A percentile compares a stretch with the other conserved stretches of the same genome.
Conservation (phyloP, 768 basidiomycete genomes). For the Fomitopsis pulvina region DNA sequence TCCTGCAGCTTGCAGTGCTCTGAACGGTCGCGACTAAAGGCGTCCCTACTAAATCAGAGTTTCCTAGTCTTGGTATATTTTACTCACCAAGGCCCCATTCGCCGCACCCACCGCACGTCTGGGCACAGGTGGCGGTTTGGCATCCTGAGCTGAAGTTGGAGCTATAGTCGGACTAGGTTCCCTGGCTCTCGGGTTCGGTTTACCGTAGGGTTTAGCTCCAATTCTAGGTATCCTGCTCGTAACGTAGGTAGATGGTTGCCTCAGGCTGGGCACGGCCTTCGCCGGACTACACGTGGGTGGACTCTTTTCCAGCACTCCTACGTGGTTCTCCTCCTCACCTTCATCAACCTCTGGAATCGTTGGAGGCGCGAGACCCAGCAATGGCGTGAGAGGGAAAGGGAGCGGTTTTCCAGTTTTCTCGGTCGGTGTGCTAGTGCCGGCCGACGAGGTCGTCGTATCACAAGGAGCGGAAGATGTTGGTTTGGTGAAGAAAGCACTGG, state of each 20-base stretch:
- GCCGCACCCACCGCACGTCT: conserved; percentile 1
- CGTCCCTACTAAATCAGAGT: not conserved
- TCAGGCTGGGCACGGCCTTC: conserved; percentile 14
- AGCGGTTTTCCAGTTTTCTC: conserved; percentile 2
- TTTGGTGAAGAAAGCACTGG: conserved; percentile 9
- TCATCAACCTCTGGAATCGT: conserved; percentile 18
- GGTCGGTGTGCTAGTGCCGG: not conserved
- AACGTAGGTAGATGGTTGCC: conserved; percentile 22
- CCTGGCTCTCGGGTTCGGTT: conserved; percentile 15
- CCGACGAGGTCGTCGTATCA: not conserved
- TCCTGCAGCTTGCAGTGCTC: not conserved
- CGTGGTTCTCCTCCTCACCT: conserved; percentile 7
- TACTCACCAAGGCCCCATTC: not conserved
- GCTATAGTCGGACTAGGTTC: not conserved
- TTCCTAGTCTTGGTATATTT: not conserved
- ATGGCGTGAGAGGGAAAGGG: conserved; percentile 8
- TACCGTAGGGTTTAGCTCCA: conserved; percentile 26
- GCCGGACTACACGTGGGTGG: conserved; percentile 5
- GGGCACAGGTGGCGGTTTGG: not conserved
- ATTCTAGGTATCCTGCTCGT: conserved; percentile 29
- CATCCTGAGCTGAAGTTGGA: not conserved
- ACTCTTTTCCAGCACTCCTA: not conserved
- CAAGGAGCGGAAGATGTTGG: conserved; percentile 10
- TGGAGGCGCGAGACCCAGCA: conserved; percentile 6
- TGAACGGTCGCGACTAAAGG: conserved; percentile 11